Base-by-base conservation (phyloP, 2,329 filamentous ascomycete genomes). In the Tolypocladium tundrense region DNA sequence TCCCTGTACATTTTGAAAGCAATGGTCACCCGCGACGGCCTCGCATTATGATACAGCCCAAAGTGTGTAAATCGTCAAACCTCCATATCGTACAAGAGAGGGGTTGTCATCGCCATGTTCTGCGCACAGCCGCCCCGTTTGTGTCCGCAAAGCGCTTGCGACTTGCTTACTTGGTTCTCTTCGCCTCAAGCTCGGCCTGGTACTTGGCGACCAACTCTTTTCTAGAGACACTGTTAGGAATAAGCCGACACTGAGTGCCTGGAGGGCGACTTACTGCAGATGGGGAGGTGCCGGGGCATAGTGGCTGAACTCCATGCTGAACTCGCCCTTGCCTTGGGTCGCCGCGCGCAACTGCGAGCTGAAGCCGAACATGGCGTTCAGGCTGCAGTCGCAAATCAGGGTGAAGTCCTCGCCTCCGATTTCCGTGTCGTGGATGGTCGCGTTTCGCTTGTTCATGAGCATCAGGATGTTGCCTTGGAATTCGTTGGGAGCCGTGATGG, bases 341-440 rank as follows among this genome's bases (percentile, higher is more conserved):
- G 92, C 90, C 16, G 94, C 94, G 66, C 94, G 84, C 64, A 99
- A 76, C 75, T 96, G 90, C 48, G 87, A 90, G 68, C 87, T 92
- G 77, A 99, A 97, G 62, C 94, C 94, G 72, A 99, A 99, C 94
- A 99, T 99, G 72, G 88, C 85, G 73, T 97, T 96, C 71, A 99
- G 75, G 71, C 88, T 92, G 78, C 91, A 96, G 76, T 97, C 94
- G 33, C 91, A 92, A 58, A 87, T 85, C 59, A 97, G 82, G 7
- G 90, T 96, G 69, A 99, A 97, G 69, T 99, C 94, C 69, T 99
- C 94, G 19, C 86, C 80, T 40, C 92, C 92, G 65, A 94, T 91
- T 70, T 99, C 94, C 7, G 92, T 97, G 69, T 99, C 94, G 70
- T 91, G 88, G 68, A 99, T 97, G 55, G 91, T 88, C 41, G 93